phyloP scores from a whole-genome alignment of 2,329 filamentous ascomycete species.

The Chrysoporthe austroafricana region DNA sequence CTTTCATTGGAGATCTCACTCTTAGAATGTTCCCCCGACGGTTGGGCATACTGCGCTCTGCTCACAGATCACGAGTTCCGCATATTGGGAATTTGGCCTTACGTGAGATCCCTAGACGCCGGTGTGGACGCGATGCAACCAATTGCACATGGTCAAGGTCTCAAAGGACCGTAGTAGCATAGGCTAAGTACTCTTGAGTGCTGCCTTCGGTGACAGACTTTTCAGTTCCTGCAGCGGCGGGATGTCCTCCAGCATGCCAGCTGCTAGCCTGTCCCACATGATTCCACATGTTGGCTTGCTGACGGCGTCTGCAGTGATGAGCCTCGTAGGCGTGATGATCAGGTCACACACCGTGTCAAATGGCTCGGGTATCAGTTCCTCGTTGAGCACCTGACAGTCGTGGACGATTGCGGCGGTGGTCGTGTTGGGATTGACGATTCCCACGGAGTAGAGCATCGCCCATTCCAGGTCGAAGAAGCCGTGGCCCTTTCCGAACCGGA shows the following conservation, averaged over 20 bases:
- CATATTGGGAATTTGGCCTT: too few relatives aligned
- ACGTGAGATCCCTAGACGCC: background rate
- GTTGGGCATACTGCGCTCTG: background rate
- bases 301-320: slow-evolving; percentile 35
- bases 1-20: too few relatives aligned
- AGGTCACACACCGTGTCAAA: slow-evolving; percentile 48
- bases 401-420: slow-evolving; percentile 44
- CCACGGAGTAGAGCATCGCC: slow-evolving; percentile 43
- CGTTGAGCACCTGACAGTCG: slow-evolving; percentile 45
- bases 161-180: background rate
- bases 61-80: background rate
- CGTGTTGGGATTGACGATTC: slow-evolving; percentile 35
- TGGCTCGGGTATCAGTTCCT: slow-evolving; percentile 38
- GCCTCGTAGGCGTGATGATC: slow-evolving; percentile 41
- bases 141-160: too few relatives aligned
- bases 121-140: background rate
- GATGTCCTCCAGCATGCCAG: slow-evolving; percentile 43
- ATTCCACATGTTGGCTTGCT: slow-evolving; percentile 42
- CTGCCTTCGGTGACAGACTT: background rate
- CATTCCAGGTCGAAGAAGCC: slow-evolving; percentile 49
- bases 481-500: slow-evolving; percentile 45
- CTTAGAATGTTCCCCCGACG: too few relatives aligned
- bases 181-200: background rate
- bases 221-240: slow-evolving; percentile 31
- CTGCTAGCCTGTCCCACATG: slow-evolving; percentile 42